Evolutionary conservation across 75 land plant species (phyloP), one percentile per base, ranked within the genome.

Genomic region (Larix kaempferi): DNA sequence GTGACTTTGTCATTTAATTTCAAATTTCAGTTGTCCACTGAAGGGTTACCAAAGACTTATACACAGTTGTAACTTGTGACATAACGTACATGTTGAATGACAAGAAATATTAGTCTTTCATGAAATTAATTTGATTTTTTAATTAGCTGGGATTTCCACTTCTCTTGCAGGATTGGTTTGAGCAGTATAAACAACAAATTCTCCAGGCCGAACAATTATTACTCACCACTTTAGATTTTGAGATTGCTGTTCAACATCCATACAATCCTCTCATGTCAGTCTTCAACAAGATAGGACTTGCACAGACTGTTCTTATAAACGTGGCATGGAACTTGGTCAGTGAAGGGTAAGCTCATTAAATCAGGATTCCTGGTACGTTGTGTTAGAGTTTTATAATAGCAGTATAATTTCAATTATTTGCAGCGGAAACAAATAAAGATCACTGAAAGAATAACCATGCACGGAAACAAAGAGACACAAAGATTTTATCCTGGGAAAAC

Each of bases 191-290:
- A 67, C 91, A 89, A 63, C 75, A 79, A 6, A 81, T 92, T 10
- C 81, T 84, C 58, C 85, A 86, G 55, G 91, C 89, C 75, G 95
- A 90, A 77, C 85, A 90, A 27, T 37, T 90, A 84, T 83, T 93
- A 37, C 74, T 93, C 64, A 90, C 89, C 5, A 88, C 91, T n/a
- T 74, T 93, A 12, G 80, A 90, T 71, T 93, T 93, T 88, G 95
- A 93, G 75, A 84, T 93, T 14, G 75, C 73, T 61, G 89, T 93
- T 64, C 79, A 88, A 60, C 95, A 93, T 79, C 95, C 95, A 25
- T 90, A 88, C 79, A 84, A 8, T 64, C 87, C 87, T 66, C 85
- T 93, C 26, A 86, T 84, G 52, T 77, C 92, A 22, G 78, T 82
- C 76, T 80, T 90, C 35, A 81, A 55, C 63, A 92, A 87, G 81